Evolutionary conservation across 2,329 filamentous ascomycete genomes (phyloP), one percentile per base, ranked within the genome.

Genomic region (Fusarium sp.): DNA sequence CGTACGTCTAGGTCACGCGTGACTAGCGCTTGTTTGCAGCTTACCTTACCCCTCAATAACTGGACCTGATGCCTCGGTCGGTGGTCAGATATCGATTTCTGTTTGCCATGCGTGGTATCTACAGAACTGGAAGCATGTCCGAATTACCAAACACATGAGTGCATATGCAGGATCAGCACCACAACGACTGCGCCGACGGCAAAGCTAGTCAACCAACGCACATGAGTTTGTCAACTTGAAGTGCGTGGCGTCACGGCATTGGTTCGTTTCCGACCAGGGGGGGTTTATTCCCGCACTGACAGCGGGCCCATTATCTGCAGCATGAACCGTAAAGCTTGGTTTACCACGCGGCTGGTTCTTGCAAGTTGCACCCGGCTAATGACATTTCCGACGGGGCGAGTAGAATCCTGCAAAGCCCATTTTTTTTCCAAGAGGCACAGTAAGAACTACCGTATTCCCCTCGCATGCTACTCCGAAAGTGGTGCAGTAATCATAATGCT

Each of bases 21-120:
- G 18, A 46, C 20, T 52, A 40, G 48, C 33, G 48, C 26, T 13
- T 40, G 48, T 52, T 52, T 26, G 23, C 48, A 26, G 48, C 48
- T 52, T 27, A 38, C 33, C 17, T 49, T 52, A 52, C 33, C 48
- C 48, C 48, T 52, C 48, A 52, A 52, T 52, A 52, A 52, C 48
- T 52, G 48, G 33, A 52, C 26, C 32, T 52, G n/a, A 9, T 52
- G 37, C 38, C 20, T 27, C 48, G 38, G 20, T 2, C 10, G 15
- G 20, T 40, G 48, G 20, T 52, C 48, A 52, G 17, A n/a, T 32
- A 20, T 18, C 15, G 33, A n/a, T 40, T 13, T 9, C 18, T 52
- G 13, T 37, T 26, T n/a, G 32, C 37, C 23, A 32, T 37, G 48
- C 23, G 20, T 52, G 48, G 38, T 52, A 52, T 52, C 38, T 27